Percentiles rank a stretch among this genome's conserved stretches.
Evolutionary conservation across 1,284 basidiomycete species (phyloP).

Genomic region (Trichosporon faecale): DNA sequence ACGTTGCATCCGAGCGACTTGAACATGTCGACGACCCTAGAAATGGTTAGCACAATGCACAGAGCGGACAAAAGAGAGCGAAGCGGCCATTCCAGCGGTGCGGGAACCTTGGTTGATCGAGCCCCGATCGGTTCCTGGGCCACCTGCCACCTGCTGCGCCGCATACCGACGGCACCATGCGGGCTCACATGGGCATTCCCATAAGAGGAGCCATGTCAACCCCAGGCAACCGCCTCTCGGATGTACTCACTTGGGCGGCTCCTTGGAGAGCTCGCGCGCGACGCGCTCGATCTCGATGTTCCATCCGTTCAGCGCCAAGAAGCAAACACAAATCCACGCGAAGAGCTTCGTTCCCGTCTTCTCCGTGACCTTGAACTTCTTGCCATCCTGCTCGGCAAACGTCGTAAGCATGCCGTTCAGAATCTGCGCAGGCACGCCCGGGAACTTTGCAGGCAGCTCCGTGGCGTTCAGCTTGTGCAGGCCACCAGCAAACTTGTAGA

Average conservation of each 20-base stretch:
- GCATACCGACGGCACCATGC: background rate
- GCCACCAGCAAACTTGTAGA: constrained; percentile 56
- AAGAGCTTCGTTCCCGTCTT: constrained; percentile 67
- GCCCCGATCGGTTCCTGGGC: background rate
- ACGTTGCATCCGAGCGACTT: constrained; percentile 65
- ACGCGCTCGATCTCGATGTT: constrained; percentile 65
- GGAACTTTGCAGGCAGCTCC: constrained; percentile 59
- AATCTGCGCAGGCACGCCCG: constrained; percentile 62
- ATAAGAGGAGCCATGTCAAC: background rate
- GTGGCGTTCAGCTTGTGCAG: constrained; percentile 26
- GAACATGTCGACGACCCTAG: constrained; percentile 51
- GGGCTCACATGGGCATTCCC: background rate
- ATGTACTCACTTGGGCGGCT: constrained; percentile 60
- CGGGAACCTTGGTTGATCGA: background rate
- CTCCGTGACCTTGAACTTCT: constrained; percentile 66
- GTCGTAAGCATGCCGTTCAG: constrained; percentile 71
- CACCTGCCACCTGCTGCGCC: background rate
- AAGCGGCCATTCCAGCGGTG: background rate
- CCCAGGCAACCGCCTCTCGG: background rate
- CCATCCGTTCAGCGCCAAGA: constrained; percentile 72
- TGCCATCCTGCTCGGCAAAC: constrained; percentile 67
- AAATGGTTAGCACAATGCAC: background rate
- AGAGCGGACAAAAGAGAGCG: background rate
- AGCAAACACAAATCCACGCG: constrained; percentile 73
- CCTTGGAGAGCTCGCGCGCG: constrained; percentile 68